phyloP scores from a whole-genome alignment of 2,329 filamentous ascomycete genomes.

The Penicillium sclerotiorum region DNA sequence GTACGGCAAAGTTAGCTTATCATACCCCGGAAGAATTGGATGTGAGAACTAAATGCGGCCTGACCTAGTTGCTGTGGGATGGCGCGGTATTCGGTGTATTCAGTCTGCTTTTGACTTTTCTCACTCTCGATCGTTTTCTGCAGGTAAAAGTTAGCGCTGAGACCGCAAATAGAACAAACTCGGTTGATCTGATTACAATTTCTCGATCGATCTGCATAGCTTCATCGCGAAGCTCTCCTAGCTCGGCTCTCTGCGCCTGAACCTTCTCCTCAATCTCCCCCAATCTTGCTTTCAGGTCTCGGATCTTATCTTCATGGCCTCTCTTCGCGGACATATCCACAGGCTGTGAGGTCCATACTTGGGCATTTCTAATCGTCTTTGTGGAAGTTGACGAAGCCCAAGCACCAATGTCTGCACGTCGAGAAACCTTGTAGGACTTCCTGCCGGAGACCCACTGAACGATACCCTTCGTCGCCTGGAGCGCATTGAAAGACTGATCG shows the following conservation, averaged over 20 bases:
- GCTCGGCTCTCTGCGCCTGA: constrained; percentile 30
- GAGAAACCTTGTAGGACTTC: constrained; percentile 65
- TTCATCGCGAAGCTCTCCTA: constrained; percentile 26
- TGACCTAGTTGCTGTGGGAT: constrained; percentile 73
- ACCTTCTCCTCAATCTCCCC: constrained; percentile 31
- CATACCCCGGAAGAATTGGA: background rate
- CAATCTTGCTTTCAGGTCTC: constrained; percentile 47
- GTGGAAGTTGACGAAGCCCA: constrained; percentile 71
- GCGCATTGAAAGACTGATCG: constrained; percentile 67
- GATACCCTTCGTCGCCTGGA: constrained; percentile 62
- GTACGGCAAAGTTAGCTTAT: constrained; percentile 29
- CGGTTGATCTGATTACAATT: constrained; percentile 42
- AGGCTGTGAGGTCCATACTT: constrained; percentile 75
- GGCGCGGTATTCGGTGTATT: constrained; percentile 64
- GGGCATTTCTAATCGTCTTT: constrained; percentile 61
- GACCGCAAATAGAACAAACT: background rate
- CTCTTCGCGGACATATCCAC: constrained; percentile 64
- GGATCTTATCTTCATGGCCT: constrained; percentile 58
- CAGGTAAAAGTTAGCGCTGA: constrained; percentile 11
- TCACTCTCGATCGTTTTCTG: constrained; percentile 51
- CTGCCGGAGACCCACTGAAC: constrained; percentile 70
- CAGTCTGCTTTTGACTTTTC: constrained; percentile 69
- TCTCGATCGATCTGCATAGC: constrained; percentile 35
- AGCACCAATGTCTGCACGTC: constrained; percentile 79
- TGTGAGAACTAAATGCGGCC: constrained; percentile 26